phyloP scores from a whole-genome alignment of 2,329 filamentous ascomycete genomes.

The Penicillium sp. region DNA sequence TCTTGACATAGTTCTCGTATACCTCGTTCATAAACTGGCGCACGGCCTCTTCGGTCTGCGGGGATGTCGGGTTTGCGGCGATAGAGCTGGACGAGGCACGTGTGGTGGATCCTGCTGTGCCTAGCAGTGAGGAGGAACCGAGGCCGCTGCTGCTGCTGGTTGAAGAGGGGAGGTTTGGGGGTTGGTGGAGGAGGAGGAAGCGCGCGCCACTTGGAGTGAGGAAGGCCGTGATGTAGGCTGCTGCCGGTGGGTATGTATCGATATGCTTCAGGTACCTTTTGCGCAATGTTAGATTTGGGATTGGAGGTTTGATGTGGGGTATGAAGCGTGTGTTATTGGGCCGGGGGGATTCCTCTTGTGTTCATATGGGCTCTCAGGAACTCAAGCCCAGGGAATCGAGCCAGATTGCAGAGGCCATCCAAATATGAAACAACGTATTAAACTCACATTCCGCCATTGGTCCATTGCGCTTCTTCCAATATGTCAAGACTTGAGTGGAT shows the following conservation, averaged over 20 bases:
- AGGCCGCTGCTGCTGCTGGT: constrained; percentile 12
- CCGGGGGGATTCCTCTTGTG: background rate
- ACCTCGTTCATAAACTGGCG: constrained; percentile 90
- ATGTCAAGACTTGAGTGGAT: constrained; percentile 89
- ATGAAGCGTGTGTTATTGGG: background rate
- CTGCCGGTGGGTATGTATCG: constrained; percentile 76
- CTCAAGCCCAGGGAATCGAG: background rate
- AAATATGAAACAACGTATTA: background rate
- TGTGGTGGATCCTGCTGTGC: constrained; percentile 24
- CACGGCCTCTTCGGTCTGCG: constrained; percentile 90
- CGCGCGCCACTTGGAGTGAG: constrained; percentile 85
- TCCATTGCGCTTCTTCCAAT: constrained; percentile 94
- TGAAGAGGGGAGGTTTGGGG: constrained; percentile 44
- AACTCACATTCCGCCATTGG: constrained; percentile 66
- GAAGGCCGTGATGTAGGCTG: constrained; percentile 90
- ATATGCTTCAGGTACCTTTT: constrained; percentile 87
- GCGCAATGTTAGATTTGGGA: constrained; percentile 1
- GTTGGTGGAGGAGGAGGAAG: constrained; percentile 88
- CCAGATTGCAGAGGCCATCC: no score
- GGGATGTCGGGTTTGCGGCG: constrained; percentile 73
- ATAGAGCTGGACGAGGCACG: constrained; percentile 58
- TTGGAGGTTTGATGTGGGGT: background rate
- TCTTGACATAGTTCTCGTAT: constrained; percentile 94
- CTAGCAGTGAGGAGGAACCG: constrained; percentile 26
- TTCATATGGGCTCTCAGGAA: background rate